Base-by-base conservation (phyloP, 1,139 yeast species). In the Spathaspora sp. region DNA sequence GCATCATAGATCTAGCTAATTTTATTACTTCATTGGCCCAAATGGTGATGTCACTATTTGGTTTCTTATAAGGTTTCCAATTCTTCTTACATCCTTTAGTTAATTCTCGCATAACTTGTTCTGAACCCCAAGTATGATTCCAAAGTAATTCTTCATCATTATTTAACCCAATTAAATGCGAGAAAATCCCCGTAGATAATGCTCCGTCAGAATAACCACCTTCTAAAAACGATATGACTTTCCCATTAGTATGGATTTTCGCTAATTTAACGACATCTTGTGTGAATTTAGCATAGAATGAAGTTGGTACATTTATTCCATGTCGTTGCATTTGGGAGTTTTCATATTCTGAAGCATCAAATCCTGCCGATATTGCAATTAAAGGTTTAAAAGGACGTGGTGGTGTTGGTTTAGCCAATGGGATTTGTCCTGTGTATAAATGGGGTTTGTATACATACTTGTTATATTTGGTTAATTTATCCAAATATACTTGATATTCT, bases 131-230 rank as follows among this genome's bases (percentile, higher is more conserved):
- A 25, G 80, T 76, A 9, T 70, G 66, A 47, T 81, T 78, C 91
- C 90, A 86, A 33, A 73, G 66, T 42, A 74, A 68, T 38, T 75
- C 77, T 39, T 70, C 74, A 33, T 67, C 71, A 47, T 63, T 64
- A 29, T 65, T 64, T 45, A 85, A 61, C 1, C 95, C 95, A 34
- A 85, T 81, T 49, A 87, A 65, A 61, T 88, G 95, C 7, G 95
- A 81, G 59, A 86, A 86, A 0, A 86, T 81, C 9, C 96, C 96
- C 0, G 95, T 86, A 2, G 86, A 67, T 26, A 89, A 71, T 0
- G 96, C 96, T 2, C 88, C 88, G 57, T 89, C 93, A 1, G 95
- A 84, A 60, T 89, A 89, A 0, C 96, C 96, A 16, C 96, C 96
- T 64, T 89, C 96, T 53, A 89, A 67, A 38, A 89, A 67, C 2